Conservation (phyloP, 139 green algal genomes). For the Chlorella sp. region DNA sequence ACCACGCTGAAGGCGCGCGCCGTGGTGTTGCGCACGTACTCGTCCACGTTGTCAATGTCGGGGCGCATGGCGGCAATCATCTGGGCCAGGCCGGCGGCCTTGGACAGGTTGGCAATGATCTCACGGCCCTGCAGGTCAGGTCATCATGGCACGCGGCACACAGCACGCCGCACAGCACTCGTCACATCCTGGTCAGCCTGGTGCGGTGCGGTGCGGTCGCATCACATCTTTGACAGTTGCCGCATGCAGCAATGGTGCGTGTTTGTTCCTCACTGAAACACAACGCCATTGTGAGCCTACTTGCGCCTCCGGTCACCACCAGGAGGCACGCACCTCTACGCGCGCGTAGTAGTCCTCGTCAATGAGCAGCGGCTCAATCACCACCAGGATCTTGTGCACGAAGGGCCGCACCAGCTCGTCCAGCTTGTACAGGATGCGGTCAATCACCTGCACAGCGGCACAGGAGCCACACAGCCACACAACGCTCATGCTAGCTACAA, state of each 20-base stretch:
- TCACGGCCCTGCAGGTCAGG: conserved; percentile 67
- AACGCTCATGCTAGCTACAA: neutral
- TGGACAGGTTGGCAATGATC: conserved; percentile 98
- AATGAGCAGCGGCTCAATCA: conserved; percentile 99
- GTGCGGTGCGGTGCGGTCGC: too few species aligned
- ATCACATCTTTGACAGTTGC: too few species aligned
- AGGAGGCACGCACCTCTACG: conserved; percentile 81
- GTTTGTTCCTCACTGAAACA: too few species aligned
- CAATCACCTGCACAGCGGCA: too few species aligned
- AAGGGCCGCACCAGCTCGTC: conserved; percentile 97
- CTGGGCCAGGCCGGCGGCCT: conserved; percentile 83
- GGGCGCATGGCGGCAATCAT: conserved; percentile 99
- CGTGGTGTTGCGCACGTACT: conserved; percentile 97
- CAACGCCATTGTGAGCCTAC: too few species aligned
- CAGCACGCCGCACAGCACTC: too few species aligned
- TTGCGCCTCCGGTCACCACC: too few species aligned
- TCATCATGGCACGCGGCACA: too few species aligned
- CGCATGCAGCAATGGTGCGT: too few species aligned
- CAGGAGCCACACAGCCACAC: conserved; percentile 53
- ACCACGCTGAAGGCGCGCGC: conserved; percentile 79
- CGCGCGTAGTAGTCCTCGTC: conserved; percentile 99
- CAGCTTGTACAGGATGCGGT: conserved; percentile 95
- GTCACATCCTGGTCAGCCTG: too few species aligned
- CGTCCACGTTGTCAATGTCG: conserved; percentile 99
- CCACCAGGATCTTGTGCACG: conserved; percentile 99